A percentile compares a stretch with the other conserved stretches of the same genome.
Evolutionary conservation across 148 eudicot species (phyloP).

Genomic region (Arctostaphylos glauca): DNA sequence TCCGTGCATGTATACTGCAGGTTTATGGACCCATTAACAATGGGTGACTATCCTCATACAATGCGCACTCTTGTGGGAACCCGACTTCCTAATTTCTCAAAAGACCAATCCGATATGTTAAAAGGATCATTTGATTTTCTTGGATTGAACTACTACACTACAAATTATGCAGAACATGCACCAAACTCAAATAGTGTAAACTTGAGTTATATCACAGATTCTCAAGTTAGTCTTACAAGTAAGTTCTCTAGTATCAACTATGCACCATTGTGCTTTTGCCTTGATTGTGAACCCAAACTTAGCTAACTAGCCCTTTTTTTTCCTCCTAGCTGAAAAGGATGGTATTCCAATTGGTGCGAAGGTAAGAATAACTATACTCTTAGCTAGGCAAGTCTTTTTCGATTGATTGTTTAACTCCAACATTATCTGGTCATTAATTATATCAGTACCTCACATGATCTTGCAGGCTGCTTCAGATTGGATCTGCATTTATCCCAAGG

Average conservation of each 20-base stretch:
- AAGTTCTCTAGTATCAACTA: not conserved
- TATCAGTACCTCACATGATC: not conserved
- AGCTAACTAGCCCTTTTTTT: not conserved
- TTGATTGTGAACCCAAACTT: not conserved
- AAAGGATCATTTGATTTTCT: constrained; percentile 59
- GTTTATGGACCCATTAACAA: constrained; percentile 38
- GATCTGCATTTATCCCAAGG: not conserved
- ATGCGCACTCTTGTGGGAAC: constrained; percentile 33
- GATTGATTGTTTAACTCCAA: not conserved
- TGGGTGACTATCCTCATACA: constrained; percentile 31
- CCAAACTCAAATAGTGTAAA: constrained; percentile 21
- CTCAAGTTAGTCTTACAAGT: constrained; percentile 5
- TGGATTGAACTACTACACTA: constrained; percentile 61
- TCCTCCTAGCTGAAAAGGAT: not conserved
- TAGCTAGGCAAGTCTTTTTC: not conserved
- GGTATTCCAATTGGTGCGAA: constrained; percentile 10
- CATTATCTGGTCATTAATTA: not conserved
- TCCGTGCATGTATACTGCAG: constrained; percentile 17
- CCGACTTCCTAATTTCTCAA: constrained; percentile 38
- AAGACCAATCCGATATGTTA: constrained; percentile 25
- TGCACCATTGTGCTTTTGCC: not conserved
- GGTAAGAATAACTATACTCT: constrained; percentile 7
- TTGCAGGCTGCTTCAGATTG: constrained; percentile 10
- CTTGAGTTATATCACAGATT: constrained; percentile 41
- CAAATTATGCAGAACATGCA: constrained; percentile 45